phyloP scores from a whole-genome alignment of 192 early-diverging fungal species.

The Rhizophagus prolifer region DNA sequence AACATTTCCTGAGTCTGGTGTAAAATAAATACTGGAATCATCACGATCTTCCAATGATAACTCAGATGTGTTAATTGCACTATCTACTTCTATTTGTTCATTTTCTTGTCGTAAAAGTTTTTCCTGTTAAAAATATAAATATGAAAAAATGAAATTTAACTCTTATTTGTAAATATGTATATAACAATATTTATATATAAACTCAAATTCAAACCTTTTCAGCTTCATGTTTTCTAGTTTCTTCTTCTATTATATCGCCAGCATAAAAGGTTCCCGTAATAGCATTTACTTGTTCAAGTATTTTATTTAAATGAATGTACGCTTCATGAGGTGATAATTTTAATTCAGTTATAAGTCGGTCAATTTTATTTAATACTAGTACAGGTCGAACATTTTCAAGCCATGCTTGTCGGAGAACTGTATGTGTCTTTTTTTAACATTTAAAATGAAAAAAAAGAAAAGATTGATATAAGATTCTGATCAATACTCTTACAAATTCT shows the following conservation, averaged over 20 bases:
- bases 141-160: not conserved
- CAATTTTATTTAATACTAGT: constrained; percentile 98
- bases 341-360: constrained; percentile 91
- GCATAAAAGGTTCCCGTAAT: constrained; percentile 93
- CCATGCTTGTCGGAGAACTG: constrained; percentile 95
- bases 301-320: constrained; percentile 87
- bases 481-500: constrained; percentile 10
- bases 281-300: constrained; percentile 96
- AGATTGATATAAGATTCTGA: not conserved
- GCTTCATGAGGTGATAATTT: constrained; percentile 91
- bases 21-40: constrained; percentile 94
- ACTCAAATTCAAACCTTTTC: constrained; percentile 25
- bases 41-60: constrained; percentile 78
- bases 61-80: constrained; percentile 28
- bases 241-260: constrained; percentile 84
- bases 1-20: constrained; percentile 94
- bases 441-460: not conserved
- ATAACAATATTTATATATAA: not conserved
- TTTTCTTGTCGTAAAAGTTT: not conserved
- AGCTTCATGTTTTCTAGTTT: constrained; percentile 57
- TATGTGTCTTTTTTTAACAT: constrained; percentile 70
- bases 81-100: not conserved
- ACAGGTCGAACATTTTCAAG: constrained; percentile 86
- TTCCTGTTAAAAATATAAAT: constrained; percentile 16
- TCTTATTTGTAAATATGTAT: not conserved